Evolutionary conservation across 495 filamentous ascomycete species (phyloP).

Genomic region (Aspergillus bertholletiae): DNA sequence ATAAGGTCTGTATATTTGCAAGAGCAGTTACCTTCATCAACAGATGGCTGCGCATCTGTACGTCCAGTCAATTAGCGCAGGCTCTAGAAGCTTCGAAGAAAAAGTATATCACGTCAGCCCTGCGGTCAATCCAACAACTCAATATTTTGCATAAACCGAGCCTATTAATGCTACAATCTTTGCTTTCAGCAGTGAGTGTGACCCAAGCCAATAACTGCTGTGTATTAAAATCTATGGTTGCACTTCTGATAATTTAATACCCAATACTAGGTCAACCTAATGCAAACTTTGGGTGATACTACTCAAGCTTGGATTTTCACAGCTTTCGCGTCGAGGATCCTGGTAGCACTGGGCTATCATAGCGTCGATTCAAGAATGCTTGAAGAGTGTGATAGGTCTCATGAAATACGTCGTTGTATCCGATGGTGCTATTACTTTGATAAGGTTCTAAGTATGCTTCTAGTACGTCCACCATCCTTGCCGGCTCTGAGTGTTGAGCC

Average conservation of each 20-base stretch:
- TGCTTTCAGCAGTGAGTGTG: slow-evolving; percentile 26
- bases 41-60: neutral
- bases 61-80: neutral
- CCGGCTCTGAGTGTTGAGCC: slow-evolving; percentile 27
- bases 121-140: slow-evolving; percentile 19
- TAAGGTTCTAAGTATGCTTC: slow-evolving; percentile 33
- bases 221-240: neutral
- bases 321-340: slow-evolving; percentile 18
- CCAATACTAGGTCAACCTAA: slow-evolving; percentile 18
- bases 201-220: neutral
- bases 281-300: slow-evolving; percentile 27
- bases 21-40: slow-evolving; percentile 18
- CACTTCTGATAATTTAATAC: neutral
- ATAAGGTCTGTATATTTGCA: slow-evolving; percentile 21
- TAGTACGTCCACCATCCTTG: slow-evolving; percentile 30
- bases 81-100: slow-evolving; percentile 13
- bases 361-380: slow-evolving; percentile 16
- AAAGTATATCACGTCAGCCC: slow-evolving; percentile 20
- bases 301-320: slow-evolving; percentile 28
- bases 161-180: slow-evolving; percentile 22
- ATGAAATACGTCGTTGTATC: slow-evolving; percentile 23
- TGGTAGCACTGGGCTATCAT: slow-evolving; percentile 29
- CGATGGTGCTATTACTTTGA: slow-evolving; percentile 34
- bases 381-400: slow-evolving; percentile 17
- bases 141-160: slow-evolving; percentile 22